A percentile compares a stretch with the other conserved stretches of the same genome.
These are phyloP conservation scores for Candolleomyces aberdarensis DNA, from an alignment of 768 basidiomycete species.

Conservation along the genomic window DNA sequence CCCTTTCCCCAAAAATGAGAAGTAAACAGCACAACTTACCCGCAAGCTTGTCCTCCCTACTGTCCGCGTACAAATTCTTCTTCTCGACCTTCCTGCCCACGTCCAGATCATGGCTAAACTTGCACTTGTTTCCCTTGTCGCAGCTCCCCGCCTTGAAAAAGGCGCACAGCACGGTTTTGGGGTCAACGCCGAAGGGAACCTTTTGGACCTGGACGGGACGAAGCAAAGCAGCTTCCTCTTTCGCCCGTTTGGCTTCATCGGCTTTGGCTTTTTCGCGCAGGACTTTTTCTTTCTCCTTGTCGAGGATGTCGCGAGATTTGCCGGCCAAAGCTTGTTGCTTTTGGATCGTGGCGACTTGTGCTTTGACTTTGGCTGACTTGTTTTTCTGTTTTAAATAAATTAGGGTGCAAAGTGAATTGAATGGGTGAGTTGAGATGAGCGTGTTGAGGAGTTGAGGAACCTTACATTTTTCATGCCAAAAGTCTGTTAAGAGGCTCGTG, in stretches of 20 bases:
- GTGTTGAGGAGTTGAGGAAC: no score
- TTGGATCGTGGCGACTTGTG: constrained; percentile 77
- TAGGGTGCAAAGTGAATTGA: constrained; percentile 2
- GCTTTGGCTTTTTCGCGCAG: constrained; percentile 69
- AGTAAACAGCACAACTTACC: constrained; percentile 41
- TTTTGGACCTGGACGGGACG: constrained; percentile 81
- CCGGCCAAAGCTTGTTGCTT: constrained; percentile 70
- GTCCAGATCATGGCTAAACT: constrained; percentile 93
- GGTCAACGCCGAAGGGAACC: constrained; percentile 93
- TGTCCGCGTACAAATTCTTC: constrained; percentile 91
- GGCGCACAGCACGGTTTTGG: constrained; percentile 89
- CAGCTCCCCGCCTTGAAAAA: constrained; percentile 92
- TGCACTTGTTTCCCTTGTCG: constrained; percentile 94
- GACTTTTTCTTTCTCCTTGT: constrained; percentile 85
- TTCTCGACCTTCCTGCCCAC: constrained; percentile 92
- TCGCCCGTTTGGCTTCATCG: constrained; percentile 80
- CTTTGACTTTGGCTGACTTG: constrained; percentile 90
- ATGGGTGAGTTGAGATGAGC: no score
- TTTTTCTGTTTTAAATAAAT: constrained; percentile 63
- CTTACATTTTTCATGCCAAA: constrained; percentile 85
- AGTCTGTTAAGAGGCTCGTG: constrained; percentile 46
- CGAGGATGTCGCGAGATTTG: constrained; percentile 75
- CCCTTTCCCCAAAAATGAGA: not conserved
- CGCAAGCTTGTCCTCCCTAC: constrained; percentile 71
- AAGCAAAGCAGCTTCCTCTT: constrained; percentile 82